Evolutionary conservation across 768 basidiomycete genomes (phyloP).

Genomic region (Coprinopsis cinerea): DNA sequence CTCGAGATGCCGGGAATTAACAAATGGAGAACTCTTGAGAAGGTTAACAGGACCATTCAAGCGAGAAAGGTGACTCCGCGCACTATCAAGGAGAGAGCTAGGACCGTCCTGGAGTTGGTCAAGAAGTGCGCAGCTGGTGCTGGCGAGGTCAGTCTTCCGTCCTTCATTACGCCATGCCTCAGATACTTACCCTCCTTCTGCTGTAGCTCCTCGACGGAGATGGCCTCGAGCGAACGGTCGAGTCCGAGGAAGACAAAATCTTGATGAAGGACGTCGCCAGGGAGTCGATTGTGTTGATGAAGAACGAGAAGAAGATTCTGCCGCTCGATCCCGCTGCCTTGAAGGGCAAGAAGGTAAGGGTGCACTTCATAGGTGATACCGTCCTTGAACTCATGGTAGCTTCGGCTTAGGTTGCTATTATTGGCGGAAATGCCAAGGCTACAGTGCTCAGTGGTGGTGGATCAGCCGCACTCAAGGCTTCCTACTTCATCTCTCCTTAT

Average conservation of each 20-base stretch:
- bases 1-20: conserved; percentile 76
- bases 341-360: too few relatives aligned
- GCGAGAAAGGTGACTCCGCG: conserved; percentile 61
- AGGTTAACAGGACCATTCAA: conserved; percentile 53
- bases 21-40: conserved; percentile 70
- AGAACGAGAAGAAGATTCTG: conserved; percentile 53
- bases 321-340: conserved; percentile 45
- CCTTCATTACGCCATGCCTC: not conserved
- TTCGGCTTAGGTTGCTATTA: conserved; percentile 69
- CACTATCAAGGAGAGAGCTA: conserved; percentile 61
- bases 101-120: conserved; percentile 60
- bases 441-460: conserved; percentile 62
- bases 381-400: too few relatives aligned
- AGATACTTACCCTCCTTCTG: not conserved
- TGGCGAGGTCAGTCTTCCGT: conserved; percentile 44
- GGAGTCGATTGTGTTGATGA: conserved; percentile 68
- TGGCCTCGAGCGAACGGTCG: conserved; percentile 55
- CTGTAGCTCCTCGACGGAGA: conserved; percentile 64
- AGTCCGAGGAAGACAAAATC: conserved; percentile 53
- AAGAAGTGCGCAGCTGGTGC: conserved; percentile 63
- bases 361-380: too few relatives aligned
- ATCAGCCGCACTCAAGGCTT: conserved; percentile 65
- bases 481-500: conserved; percentile 73
- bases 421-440: conserved; percentile 70
- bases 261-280: conserved; percentile 66